Base-by-base conservation (phyloP, 2,329 filamentous ascomycete genomes). In the Ophiostoma fasciatum region DNA sequence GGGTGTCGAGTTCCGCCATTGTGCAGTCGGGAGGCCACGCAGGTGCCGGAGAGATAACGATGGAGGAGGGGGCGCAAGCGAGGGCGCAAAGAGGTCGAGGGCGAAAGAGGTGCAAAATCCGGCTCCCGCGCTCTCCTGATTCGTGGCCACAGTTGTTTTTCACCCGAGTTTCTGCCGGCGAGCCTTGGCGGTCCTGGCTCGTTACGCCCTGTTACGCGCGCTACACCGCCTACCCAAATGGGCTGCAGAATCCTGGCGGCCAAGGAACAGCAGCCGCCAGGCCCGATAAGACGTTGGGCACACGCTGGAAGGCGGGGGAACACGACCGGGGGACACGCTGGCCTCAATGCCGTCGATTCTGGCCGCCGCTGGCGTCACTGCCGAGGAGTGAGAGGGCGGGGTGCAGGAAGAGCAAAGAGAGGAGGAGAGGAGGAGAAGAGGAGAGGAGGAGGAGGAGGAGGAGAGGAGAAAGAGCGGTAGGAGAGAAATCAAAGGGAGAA, bases 1-100 rank as follows among this genome's bases (percentile, higher is more conserved):
- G 66, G 19, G 85, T 93, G 57, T 98, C 90, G 55, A 98, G 76
- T 69, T 94, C 82, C 48, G 88, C 84, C 90, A 98, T 96, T 51
- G 47, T 57, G 53, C 48, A 29, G 31, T 29, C 8, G 19, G 18
- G 13, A 15, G n/a, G 14, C 13, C n/a, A n/a, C n/a, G n/a, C n/a
- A n/a, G n/a, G n/a, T n/a, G n/a, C n/a, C n/a, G n/a, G n/a, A n/a
- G n/a, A n/a, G n/a, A n/a, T n/a, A n/a, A n/a, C n/a, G n/a, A n/a
- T n/a, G 27, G 28, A 5, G 17, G 28, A n/a, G 20, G 12, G 13
- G 8, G n/a, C 6, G n/a, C 14, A 7, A 20, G n/a, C 26, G 22
- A 20, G 15, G 31, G 12, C 15, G 31, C 11, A 31, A 31, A 29
- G 7, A 6, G 17, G 23, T n/a, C n/a, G n/a, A n/a, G n/a, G n/a